phyloP scores from a whole-genome alignment of 441 rosid genomes.

The Kokia cookei region DNA sequence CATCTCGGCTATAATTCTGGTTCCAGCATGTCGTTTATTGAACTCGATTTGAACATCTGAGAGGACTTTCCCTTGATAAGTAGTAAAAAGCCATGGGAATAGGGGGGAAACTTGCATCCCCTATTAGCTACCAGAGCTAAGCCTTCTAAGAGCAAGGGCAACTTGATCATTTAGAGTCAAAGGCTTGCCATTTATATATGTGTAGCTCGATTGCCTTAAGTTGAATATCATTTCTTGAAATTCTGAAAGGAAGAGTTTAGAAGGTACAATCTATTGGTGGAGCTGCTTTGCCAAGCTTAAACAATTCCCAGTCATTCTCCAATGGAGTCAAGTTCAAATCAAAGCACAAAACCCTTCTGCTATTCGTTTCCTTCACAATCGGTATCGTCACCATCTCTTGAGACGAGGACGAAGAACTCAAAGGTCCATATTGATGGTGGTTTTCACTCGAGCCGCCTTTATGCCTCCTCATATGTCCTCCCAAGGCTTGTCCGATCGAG shows the following conservation, averaged over 20 bases:
- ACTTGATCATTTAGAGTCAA: slow-evolving; percentile 65
- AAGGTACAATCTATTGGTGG: slow-evolving; percentile 23
- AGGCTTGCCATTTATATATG: slow-evolving; percentile 48
- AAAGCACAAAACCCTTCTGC: slow-evolving; percentile 33
- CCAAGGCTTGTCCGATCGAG: slow-evolving; percentile 61
- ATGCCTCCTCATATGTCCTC: slow-evolving; percentile 48
- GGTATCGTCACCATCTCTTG: background rate
- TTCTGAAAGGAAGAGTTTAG: slow-evolving; percentile 2
- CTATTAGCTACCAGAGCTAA: slow-evolving; percentile 65
- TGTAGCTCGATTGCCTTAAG: slow-evolving; percentile 40
- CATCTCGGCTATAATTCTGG: slow-evolving; percentile 43
- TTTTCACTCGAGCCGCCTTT: slow-evolving; percentile 23
- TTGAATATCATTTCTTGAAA: background rate
- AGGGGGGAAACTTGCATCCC: slow-evolving; percentile 68
- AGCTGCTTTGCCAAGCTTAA: slow-evolving; percentile 19
- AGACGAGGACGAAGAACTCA: no score
- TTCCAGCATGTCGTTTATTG: slow-evolving; percentile 57
- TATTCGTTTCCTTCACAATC: slow-evolving; percentile 34
- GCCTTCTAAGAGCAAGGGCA: slow-evolving; percentile 83
- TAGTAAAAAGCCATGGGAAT: slow-evolving; percentile 74
- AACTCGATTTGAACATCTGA: slow-evolving; percentile 45
- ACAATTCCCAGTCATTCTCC: slow-evolving; percentile 51
- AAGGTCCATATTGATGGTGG: background rate
- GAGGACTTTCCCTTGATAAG: slow-evolving; percentile 50
- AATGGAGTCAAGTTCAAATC: slow-evolving; percentile 69